phyloP scores from a whole-genome alignment of 176 grass and related monocot species.

The Tillandsia fasciculata region DNA sequence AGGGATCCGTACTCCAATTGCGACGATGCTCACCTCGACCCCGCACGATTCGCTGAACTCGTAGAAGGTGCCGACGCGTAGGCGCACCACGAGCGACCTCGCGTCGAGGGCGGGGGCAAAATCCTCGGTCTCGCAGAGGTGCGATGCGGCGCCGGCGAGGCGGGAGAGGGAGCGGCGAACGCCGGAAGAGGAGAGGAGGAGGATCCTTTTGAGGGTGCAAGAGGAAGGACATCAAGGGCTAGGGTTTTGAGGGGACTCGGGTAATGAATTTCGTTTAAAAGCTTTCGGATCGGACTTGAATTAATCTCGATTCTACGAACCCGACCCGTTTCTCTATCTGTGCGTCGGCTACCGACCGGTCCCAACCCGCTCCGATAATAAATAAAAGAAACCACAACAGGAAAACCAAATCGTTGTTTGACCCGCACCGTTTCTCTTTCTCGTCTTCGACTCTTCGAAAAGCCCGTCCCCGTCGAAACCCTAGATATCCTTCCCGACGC shows the following conservation, averaged over 20 bases:
- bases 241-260: background rate
- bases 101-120: conserved; percentile 13
- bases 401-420: background rate
- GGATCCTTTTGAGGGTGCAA: background rate
- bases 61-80: conserved; percentile 77
- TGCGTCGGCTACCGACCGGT: background rate
- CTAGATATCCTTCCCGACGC: background rate
- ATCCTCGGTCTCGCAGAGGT: conserved; percentile 5
- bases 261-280: no score
- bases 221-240: background rate
- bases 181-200: background rate
- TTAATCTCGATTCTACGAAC: no score
- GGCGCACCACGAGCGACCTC: conserved; percentile 29
- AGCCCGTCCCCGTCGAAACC: background rate
- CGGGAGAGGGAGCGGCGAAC: background rate
- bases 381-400: background rate
- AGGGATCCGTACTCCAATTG: background rate
- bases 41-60: conserved; percentile 53
- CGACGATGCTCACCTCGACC: conserved; percentile 42
- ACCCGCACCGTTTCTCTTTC: no score
- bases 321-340: no score
- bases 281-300: no score
- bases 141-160: background rate
- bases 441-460: background rate
- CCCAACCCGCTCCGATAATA: background rate